Base-by-base conservation (phyloP, 2,329 filamentous ascomycete genomes). In the Diaporthe destruens region DNA sequence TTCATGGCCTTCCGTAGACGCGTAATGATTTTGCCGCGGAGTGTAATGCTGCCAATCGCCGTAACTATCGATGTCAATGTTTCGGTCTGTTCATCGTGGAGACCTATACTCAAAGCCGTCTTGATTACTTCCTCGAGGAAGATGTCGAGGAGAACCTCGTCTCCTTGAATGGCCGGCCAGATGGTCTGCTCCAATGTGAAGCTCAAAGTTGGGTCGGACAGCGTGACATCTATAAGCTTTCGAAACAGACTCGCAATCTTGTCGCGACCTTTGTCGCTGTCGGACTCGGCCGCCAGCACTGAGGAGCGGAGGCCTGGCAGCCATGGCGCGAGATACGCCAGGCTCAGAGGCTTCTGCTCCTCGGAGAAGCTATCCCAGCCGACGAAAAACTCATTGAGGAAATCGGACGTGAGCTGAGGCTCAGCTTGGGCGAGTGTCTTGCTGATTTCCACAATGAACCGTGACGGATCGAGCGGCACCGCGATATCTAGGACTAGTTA, bases 261-360 rank as follows among this genome's bases (percentile, higher is more conserved):
- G 72, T 93, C 91, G 75, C 87, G 86, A 7, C 87, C 90, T 77
- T 91, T 92, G 75, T 93, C 91, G 65, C 89, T 87, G 76, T 93
- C 91, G 2, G 81, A 49, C 69, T 93, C 91, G 36, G 85, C 85
- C 5, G 87, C 84, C 23, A 93, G 81, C 4, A 93, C 84, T 70
- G 87, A 86, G 2, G 87, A 89, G 61, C 91, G 87, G 44, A 93
- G 80, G 16, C 90, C 87, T 7, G 88, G 85, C 49, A 93, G 83
- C 91, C 91, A 93, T 2, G 91, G 91, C 7, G 90, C 89, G 88
- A 93, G 91, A 78, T 93, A 93, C 7, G 90, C 88, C 39, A 93
- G 83, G 75, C 90, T 91, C 32, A 93, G 79, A 0, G 90, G 89
- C 75, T 91, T 90, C 77, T 93, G 91, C 71, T 92, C 88, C 44